Evolutionary conservation across 176 grass and related monocot species (phyloP).

Genomic region (Miscanthus lutarioriparius): DNA sequence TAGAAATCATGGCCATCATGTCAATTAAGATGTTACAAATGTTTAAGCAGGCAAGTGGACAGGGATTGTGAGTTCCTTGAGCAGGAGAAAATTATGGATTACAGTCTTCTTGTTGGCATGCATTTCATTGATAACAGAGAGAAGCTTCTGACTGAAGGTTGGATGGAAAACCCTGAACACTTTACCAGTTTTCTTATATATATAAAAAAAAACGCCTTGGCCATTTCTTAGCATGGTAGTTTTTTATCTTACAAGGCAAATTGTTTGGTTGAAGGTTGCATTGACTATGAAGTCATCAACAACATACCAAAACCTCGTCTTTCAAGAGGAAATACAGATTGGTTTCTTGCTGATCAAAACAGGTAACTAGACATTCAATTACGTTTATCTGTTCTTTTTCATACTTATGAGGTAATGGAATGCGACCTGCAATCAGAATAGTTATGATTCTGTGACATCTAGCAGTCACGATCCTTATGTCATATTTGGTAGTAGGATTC

Average conservation of each 20-base stretch:
- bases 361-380: constrained; percentile 47
- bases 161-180: constrained; percentile 32
- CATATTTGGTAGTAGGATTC: constrained; percentile 22
- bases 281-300: constrained; percentile 41
- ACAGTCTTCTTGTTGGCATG: constrained; percentile 90
- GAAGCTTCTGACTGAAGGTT: constrained; percentile 65
- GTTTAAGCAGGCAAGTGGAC: constrained; percentile 84
- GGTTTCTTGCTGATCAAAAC: constrained; percentile 57
- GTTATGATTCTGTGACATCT: constrained; percentile 17
- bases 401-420: constrained; percentile 7
- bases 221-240: constrained; percentile 5
- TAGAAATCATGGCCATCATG: not conserved
- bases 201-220: not conserved
- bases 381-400: constrained; percentile 7
- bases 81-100: constrained; percentile 99
- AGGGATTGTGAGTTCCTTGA: constrained; percentile 97
- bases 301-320: constrained; percentile 33
- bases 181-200: not conserved
- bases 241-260: constrained; percentile 38
- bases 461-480: not conserved
- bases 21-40: constrained; percentile 26
- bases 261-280: constrained; percentile 54
- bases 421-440: constrained; percentile 3
- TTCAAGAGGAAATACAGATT: constrained; percentile 66
- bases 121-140: constrained; percentile 70